phyloP scores from a whole-genome alignment of 192 early-diverging fungal genomes.

The Podila clonocystis region DNA sequence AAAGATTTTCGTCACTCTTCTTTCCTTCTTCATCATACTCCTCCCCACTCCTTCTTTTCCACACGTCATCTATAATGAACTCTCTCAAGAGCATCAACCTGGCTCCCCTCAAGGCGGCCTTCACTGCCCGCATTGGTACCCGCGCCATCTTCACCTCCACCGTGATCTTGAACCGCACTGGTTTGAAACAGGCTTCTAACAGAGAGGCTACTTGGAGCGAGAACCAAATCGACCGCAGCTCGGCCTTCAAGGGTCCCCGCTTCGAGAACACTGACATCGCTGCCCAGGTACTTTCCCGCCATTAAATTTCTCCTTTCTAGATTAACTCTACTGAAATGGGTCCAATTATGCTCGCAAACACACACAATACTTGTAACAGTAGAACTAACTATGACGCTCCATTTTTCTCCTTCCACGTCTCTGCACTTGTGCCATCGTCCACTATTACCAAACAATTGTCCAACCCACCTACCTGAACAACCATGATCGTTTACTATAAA shows the following conservation, averaged over 20 bases:
- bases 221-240: slow-evolving; percentile 74
- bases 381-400: too few species aligned
- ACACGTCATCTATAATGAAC: slow-evolving; percentile 24
- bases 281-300: slow-evolving; percentile 68
- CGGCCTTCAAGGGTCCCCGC: slow-evolving; percentile 80
- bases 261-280: slow-evolving; percentile 87
- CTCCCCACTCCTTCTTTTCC: background rate
- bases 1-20: background rate
- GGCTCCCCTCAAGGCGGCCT: slow-evolving; percentile 15
- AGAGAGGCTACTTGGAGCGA: slow-evolving; percentile 79
- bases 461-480: too few species aligned
- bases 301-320: too few species aligned
- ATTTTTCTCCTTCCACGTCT: too few species aligned
- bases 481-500: too few species aligned
- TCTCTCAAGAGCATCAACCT: slow-evolving; percentile 45
- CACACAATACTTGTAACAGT: too few species aligned
- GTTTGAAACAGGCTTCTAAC: slow-evolving; percentile 78
- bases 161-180: slow-evolving; percentile 42
- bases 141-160: slow-evolving; percentile 31
- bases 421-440: too few species aligned
- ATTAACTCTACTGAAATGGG: background rate
- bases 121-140: slow-evolving; percentile 17
- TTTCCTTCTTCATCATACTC: background rate
- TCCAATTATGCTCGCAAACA: background rate
- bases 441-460: too few species aligned